Conservation (phyloP, 345 rosid species). For the Lepidium africanum region DNA sequence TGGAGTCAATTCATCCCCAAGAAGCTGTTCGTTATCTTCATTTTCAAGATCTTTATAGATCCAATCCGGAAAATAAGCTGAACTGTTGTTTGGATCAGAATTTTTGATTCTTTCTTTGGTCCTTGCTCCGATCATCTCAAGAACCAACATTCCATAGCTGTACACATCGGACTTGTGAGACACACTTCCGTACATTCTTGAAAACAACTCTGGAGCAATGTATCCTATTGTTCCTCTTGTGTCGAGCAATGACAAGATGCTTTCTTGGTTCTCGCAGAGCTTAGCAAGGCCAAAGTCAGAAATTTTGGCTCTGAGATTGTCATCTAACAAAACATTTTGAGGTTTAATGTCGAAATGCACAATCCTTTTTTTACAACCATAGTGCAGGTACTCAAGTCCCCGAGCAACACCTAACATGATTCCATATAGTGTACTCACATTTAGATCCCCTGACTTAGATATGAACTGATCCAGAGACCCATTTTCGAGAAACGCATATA, state of each 20-base stretch:
- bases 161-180: slow-evolving; percentile 42
- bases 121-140: slow-evolving; percentile 36
- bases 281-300: slow-evolving; percentile 48
- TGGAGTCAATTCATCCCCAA: neutral
- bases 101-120: neutral
- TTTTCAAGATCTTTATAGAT: slow-evolving; percentile 6
- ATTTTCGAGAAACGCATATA: slow-evolving; percentile 29
- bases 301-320: slow-evolving; percentile 33
- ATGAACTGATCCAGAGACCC: slow-evolving; percentile 35
- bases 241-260: slow-evolving; percentile 26
- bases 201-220: slow-evolving; percentile 39
- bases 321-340: slow-evolving; percentile 38
- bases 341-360: slow-evolving; percentile 51
- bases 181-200: slow-evolving; percentile 28
- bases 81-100: neutral
- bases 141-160: slow-evolving; percentile 43
- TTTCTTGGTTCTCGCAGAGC: slow-evolving; percentile 33
- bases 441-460: neutral
- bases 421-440: slow-evolving; percentile 12
- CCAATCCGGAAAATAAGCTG: slow-evolving; percentile 15
- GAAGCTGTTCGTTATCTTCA: neutral
- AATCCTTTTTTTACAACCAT: slow-evolving; percentile 43
- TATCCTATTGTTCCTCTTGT: slow-evolving; percentile 44
- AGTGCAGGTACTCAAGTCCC: slow-evolving; percentile 34
- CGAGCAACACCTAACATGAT: slow-evolving; percentile 35